These are phyloP conservation scores for Centrapalus pauciflorus DNA, from an alignment of 129 eudicot species.

Conservation along the genomic window DNA sequence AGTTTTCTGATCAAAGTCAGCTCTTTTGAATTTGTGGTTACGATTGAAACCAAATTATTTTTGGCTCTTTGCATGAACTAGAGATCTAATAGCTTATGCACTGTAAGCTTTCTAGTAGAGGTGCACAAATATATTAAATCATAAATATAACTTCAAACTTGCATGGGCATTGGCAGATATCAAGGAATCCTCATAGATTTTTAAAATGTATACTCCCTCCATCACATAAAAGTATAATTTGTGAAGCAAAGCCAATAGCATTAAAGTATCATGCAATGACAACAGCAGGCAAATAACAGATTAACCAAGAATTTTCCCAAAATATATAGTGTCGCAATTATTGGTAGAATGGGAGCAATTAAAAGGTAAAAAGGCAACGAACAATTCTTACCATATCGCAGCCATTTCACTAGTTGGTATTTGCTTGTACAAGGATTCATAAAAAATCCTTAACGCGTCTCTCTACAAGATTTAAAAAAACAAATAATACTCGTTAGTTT, in stretches of 20 bases:
- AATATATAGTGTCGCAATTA: not conserved
- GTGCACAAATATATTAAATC: not conserved
- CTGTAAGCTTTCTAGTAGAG: not conserved
- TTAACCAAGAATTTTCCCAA: not conserved
- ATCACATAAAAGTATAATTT: not conserved
- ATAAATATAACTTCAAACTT: no score
- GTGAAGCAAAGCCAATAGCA: conserved; percentile 2
- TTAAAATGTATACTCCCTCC: not conserved
- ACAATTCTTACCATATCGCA: conserved; percentile 56
- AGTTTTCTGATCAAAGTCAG: not conserved
- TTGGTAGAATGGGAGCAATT: not conserved
- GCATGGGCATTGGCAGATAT: not conserved
- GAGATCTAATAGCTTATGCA: not conserved
- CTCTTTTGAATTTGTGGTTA: not conserved
- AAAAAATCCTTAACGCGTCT: conserved; percentile 93
- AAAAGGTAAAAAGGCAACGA: not conserved
- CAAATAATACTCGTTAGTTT: conserved; percentile 1
- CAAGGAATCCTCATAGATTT: not conserved
- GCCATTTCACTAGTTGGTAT: conserved; percentile 83
- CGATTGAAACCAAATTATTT: not conserved
- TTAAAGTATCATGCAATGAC: not conserved
- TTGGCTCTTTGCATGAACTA: not conserved
- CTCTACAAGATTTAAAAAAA: conserved; percentile 47
- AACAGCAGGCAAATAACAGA: not conserved
- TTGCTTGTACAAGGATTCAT: conserved; percentile 64